These are phyloP conservation scores for Phyllosticta paracitricarpa DNA, from an alignment of 2,329 filamentous ascomycete species.

Conservation along the genomic window DNA sequence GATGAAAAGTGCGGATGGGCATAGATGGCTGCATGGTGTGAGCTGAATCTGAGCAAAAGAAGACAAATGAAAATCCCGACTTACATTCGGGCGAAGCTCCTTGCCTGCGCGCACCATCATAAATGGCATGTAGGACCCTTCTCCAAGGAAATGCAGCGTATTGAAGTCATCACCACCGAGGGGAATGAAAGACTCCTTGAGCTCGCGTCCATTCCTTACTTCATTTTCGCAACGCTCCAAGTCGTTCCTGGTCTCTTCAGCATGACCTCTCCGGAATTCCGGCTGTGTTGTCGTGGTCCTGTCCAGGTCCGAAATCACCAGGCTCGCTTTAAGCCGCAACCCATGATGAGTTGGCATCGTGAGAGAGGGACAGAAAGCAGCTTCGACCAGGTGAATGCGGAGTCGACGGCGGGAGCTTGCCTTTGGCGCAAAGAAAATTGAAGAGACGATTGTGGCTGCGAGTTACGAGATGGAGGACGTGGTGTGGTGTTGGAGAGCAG, in stretches of 20 bases:
- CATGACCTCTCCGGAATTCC: conserved; percentile 17
- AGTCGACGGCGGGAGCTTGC: background rate
- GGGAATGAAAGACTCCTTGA: conserved; percentile 19
- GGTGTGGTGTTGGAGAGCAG: background rate
- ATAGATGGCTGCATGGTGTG: background rate
- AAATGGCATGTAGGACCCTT: conserved; percentile 18
- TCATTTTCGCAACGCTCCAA: conserved; percentile 5
- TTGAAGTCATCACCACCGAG: conserved; percentile 18
- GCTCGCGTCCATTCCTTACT: conserved; percentile 12
- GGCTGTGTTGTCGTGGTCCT: conserved; percentile 20
- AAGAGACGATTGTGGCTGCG: background rate
- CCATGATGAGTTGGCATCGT: conserved; percentile 25
- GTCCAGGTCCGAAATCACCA: conserved; percentile 19
- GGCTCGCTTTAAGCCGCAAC: conserved; percentile 17
- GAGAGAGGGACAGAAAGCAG: background rate
- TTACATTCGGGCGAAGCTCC: conserved; percentile 10
- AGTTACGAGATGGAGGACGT: background rate
- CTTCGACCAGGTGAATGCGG: background rate
- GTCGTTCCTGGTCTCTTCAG: background rate
- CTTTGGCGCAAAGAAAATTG: too few relatives aligned
- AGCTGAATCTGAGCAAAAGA: background rate
- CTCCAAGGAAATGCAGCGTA: conserved; percentile 18
- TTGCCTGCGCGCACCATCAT: conserved; percentile 20
- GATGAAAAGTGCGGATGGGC: background rate
- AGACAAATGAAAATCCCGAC: background rate